Percentiles rank a stretch among this genome's conserved stretches.
Evolutionary conservation across 2,329 filamentous ascomycete genomes (phyloP).

Genomic region (Beauveria sp.): DNA sequence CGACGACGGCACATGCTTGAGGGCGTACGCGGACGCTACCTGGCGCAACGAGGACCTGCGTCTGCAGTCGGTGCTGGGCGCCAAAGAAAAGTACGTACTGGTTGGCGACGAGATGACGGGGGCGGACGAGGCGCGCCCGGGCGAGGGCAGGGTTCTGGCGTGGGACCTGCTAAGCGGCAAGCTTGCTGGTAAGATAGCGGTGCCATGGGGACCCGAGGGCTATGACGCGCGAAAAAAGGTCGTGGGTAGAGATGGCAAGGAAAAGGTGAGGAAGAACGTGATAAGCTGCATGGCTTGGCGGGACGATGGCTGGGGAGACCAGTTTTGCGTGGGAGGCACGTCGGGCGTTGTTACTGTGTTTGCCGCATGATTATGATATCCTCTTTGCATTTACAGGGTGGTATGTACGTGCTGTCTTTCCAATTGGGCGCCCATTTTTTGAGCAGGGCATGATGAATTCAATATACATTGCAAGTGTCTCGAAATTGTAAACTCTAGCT

Average conservation of each 20-base stretch:
- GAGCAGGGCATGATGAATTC: constrained; percentile 17
- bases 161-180: constrained; percentile 81
- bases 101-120: constrained; percentile 64
- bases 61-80: constrained; percentile 68
- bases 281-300: constrained; percentile 57
- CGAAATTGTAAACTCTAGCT: background rate
- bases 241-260: constrained; percentile 52
- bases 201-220: constrained; percentile 49
- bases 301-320: constrained; percentile 53
- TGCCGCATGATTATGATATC: constrained; percentile 25
- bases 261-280: constrained; percentile 51
- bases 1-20: constrained; percentile 62
- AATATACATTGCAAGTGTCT: constrained; percentile 13
- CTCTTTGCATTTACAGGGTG: constrained; percentile 2
- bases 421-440: too few species aligned
- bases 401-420: background rate
- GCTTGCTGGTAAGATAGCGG: constrained; percentile 52
- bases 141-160: constrained; percentile 59
- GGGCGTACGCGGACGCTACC: constrained; percentile 54
- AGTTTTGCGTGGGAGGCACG: constrained; percentile 59
- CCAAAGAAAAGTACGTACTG: constrained; percentile 68
- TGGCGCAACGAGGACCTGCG: constrained; percentile 62
- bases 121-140: constrained; percentile 17
- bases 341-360: constrained; percentile 60
- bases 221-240: constrained; percentile 41